Base-by-base conservation (phyloP, 192 early-diverging fungal species). In the Coemansia sp. region DNA sequence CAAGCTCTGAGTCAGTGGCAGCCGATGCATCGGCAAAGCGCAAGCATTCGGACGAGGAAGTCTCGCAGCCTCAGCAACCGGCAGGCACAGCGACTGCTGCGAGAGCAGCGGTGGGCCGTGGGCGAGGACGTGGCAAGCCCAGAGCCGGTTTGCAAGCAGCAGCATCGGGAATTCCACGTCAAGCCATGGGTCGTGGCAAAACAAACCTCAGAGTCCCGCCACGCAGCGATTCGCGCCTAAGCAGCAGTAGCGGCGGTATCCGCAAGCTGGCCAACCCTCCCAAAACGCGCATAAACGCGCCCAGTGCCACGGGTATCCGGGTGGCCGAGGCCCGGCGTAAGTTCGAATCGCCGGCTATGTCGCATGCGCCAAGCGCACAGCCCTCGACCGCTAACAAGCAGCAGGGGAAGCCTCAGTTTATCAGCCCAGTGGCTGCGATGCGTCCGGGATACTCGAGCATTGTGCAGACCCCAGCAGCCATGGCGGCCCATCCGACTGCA, bases 351-450 rank as follows among this genome's bases (percentile, higher is more conserved):
- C 33, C 63, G 6, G 21, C 3, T 20, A 15, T 16, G 33, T 14
- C 33, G 30, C 13, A 19, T 15, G 6, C 48, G 11, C 3, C 35
- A 38, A 36, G 19, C 37, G 19, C n/a, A 35, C 44, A 15, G 35
- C 15, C 19, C 6, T 11, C 46, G 7, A n/a, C 14, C n/a, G 48
- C 31, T 14, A 16, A 15, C 2, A 28, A 37, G 23, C 59, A n/a
- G 56, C 50, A 42, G 9, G 21, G 20, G 45, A 10, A 26, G 23
- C 45, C 21, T 9, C 45, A 50, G 54, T 66, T 65, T 50, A 35
- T 47, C n/a, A 65, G 50, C 39, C 67, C 73, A 2, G 73, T 77
- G 23, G 67, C 52, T 6, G 63, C 73, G 5, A 77, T 77, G 73
- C 73, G 73, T 0, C 67, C 73, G 0, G 73, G 73, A 1, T 64